Conservation (phyloP, 441 rosid species). For the Gossypium schwendimanii region DNA sequence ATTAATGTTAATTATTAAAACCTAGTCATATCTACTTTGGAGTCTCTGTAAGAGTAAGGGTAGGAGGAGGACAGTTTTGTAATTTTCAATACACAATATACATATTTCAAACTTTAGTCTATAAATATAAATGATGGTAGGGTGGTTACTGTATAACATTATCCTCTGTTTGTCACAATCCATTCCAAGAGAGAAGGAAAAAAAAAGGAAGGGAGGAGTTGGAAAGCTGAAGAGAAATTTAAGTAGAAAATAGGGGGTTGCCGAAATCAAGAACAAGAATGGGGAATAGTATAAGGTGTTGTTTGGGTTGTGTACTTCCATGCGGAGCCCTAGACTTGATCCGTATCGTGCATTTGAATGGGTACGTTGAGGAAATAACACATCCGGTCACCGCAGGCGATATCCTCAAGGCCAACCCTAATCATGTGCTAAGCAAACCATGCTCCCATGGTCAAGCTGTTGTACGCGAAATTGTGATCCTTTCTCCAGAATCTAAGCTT, state of each 20-base stretch:
- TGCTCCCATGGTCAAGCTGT: constrained; percentile 73
- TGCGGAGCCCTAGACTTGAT: constrained; percentile 91
- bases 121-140: neutral
- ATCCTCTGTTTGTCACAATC: neutral
- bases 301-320: constrained; percentile 86
- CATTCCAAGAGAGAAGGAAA: neutral
- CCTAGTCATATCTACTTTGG: neutral
- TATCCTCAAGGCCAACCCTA: constrained; percentile 67
- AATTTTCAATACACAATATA: constrained; percentile 9
- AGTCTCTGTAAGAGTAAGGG: neutral
- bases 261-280: constrained; percentile 19
- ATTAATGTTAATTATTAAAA: neutral
- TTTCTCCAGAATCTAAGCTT: constrained; percentile 86
- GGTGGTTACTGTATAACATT: constrained; percentile 22
- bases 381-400: constrained; percentile 69
- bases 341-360: constrained; percentile 81
- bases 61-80: constrained; percentile 18
- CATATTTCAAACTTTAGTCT: neutral
- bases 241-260: no score
- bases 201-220: neutral
- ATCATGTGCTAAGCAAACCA: constrained; percentile 75
- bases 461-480: constrained; percentile 56
- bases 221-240: neutral
- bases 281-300: constrained; percentile 87
- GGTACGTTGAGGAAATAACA: constrained; percentile 73